Conservation (phyloP, 768 basidiomycete species). For the Lactarius sp. region DNA sequence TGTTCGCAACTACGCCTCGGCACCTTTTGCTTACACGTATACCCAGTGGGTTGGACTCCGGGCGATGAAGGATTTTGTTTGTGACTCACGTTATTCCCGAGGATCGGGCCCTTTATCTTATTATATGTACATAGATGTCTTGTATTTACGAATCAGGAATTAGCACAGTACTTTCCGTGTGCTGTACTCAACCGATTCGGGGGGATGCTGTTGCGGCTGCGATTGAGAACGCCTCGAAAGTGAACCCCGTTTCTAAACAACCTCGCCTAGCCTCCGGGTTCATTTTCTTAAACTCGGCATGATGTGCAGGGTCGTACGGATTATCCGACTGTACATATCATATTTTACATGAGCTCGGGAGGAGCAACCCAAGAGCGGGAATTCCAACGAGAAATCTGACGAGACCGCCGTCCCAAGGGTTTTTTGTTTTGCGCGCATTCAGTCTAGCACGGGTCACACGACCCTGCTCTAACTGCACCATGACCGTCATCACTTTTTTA, state of each 20-base stretch:
- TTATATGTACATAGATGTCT: slow-evolving; percentile 8
- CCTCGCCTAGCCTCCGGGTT: neutral
- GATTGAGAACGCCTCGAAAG: neutral
- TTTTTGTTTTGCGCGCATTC: too few species aligned
- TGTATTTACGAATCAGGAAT: neutral
- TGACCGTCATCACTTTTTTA: too few species aligned
- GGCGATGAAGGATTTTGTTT: neutral
- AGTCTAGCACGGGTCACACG: too few species aligned
- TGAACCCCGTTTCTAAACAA: too few species aligned
- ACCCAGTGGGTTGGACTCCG: slow-evolving; percentile 6
- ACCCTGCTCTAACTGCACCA: too few species aligned
- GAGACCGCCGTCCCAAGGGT: too few species aligned
- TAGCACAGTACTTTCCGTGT: neutral
- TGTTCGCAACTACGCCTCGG: neutral
- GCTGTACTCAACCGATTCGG: neutral
- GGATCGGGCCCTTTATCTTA: slow-evolving; percentile 8
- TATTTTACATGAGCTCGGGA: too few species aligned
- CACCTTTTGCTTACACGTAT: neutral
- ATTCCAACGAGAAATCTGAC: slow-evolving; percentile 5
- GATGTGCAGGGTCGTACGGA: neutral
- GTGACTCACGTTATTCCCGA: slow-evolving; percentile 6
- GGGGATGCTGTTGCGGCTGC: neutral
- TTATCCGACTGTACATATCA: neutral
- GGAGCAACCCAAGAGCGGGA: neutral
- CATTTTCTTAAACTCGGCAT: too few species aligned